A percentile compares a stretch with the other conserved stretches of the same genome.
Evolutionary conservation across 2,329 filamentous ascomycete species (phyloP).

Genomic region (Cryphonectria nitschkei): DNA sequence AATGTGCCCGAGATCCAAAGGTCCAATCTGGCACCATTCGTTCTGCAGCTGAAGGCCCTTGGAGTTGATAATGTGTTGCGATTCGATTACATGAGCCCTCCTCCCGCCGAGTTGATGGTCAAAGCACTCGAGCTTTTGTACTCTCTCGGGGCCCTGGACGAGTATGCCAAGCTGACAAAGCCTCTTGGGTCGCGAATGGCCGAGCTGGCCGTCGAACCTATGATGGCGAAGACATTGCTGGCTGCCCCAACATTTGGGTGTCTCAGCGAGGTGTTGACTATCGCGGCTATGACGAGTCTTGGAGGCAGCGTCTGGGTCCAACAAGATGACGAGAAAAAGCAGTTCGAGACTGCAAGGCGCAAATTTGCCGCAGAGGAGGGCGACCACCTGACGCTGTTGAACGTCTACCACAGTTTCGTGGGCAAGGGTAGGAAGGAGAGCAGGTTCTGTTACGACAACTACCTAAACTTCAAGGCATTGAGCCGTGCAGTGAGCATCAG

Average conservation of each 20-base stretch:
- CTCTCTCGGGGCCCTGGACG: constrained; percentile 82
- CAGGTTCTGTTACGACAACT: constrained; percentile 85
- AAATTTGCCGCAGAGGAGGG: constrained; percentile 93
- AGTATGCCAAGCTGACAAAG: constrained; percentile 86
- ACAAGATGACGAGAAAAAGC: constrained; percentile 76
- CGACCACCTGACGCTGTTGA: constrained; percentile 89
- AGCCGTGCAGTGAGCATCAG: constrained; percentile 82
- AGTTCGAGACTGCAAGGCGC: constrained; percentile 72
- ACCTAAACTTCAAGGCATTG: constrained; percentile 85
- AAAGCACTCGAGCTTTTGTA: constrained; percentile 88
- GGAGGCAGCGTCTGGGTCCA: constrained; percentile 83
- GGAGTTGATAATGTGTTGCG: constrained; percentile 93
- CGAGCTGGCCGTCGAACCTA: constrained; percentile 87
- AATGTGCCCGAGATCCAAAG: constrained; percentile 91
- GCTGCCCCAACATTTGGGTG: constrained; percentile 76
- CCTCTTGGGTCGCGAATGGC: constrained; percentile 92
- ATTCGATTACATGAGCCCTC: constrained; percentile 86
- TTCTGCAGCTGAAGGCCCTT: constrained; percentile 90
- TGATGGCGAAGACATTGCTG: constrained; percentile 90
- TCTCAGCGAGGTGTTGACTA: constrained; percentile 82
- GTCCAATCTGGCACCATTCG: constrained; percentile 83
- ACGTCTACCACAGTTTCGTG: constrained; percentile 89
- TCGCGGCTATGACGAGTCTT: constrained; percentile 91
- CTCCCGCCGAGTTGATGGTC: constrained; percentile 81
- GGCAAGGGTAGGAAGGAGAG: constrained; percentile 81